Evolutionary conservation across 805 yeast genomes (phyloP).

Genomic region (Cyberlindnera misumaiensis): DNA sequence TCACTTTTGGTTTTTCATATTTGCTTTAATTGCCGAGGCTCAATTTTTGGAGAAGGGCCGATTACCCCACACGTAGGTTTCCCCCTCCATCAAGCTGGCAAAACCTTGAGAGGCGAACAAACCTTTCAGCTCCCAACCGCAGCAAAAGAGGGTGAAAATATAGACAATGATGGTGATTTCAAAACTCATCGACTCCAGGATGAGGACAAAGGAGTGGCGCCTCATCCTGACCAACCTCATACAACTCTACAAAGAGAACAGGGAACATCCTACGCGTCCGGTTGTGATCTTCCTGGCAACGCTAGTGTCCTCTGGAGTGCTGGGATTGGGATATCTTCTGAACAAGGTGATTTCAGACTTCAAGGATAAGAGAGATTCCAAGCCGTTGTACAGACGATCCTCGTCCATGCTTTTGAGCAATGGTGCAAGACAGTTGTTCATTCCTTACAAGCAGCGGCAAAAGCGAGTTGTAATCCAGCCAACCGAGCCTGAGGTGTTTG

Average conservation of each 20-base stretch:
- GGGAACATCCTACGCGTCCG: slow-evolving; percentile 21
- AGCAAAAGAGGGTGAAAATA: neutral
- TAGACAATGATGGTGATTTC: slow-evolving; percentile 9
- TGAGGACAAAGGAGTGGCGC: slow-evolving; percentile 17
- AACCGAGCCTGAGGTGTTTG: slow-evolving; percentile 23
- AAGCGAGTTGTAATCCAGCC: slow-evolving; percentile 23
- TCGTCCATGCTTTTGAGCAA: slow-evolving; percentile 24
- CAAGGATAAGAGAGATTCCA: slow-evolving; percentile 23
- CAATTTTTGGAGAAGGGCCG: too few relatives aligned
- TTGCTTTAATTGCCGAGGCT: too few relatives aligned
- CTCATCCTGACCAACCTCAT: slow-evolving; percentile 17
- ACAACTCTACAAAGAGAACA: slow-evolving; percentile 22
- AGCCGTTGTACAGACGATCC: slow-evolving; percentile 23
- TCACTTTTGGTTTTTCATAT: too few relatives aligned
- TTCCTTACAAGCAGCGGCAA: slow-evolving; percentile 23
- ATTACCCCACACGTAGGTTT: too few relatives aligned
- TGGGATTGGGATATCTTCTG: slow-evolving; percentile 15
- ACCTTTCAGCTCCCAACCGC: too few relatives aligned
- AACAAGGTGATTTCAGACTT: slow-evolving; percentile 23
- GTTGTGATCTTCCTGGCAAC: slow-evolving; percentile 23
- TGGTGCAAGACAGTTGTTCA: slow-evolving; percentile 25
- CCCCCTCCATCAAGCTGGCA: too few relatives aligned
- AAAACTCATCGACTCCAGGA: slow-evolving; percentile 13
- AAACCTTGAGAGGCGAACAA: too few relatives aligned
- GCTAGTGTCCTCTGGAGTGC: slow-evolving; percentile 17